A percentile compares a stretch with the other conserved stretches of the same genome.
phyloP scores from a whole-genome alignment of 1,139 yeast genomes.

The Pneumocystis jirovecii region DNA sequence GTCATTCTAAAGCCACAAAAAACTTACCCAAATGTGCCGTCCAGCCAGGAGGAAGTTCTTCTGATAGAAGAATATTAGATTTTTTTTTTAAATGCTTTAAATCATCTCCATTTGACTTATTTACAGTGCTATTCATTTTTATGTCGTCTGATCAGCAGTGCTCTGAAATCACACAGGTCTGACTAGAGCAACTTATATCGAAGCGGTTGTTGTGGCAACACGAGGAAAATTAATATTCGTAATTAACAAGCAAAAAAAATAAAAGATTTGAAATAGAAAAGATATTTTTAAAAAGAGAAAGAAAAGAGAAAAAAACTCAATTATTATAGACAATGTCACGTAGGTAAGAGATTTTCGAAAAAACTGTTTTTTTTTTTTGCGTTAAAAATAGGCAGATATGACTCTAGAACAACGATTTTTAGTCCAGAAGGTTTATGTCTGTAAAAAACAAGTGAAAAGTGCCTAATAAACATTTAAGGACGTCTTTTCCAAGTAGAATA shows the following conservation, averaged over 20 bases:
- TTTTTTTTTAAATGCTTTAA: background rate
- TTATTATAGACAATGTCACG: background rate
- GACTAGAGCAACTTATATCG: no score
- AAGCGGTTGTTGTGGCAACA: background rate
- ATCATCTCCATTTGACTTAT: background rate
- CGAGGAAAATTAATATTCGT: no score
- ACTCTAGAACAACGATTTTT: background rate
- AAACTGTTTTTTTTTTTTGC: background rate
- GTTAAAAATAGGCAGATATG: background rate
- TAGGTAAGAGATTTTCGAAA: background rate
- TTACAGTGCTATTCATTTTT: background rate
- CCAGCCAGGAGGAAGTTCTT: background rate
- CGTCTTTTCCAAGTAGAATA: slow-evolving; percentile 94
- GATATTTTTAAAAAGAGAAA: background rate
- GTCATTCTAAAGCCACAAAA: background rate
- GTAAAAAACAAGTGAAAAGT: background rate
- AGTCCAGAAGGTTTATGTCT: background rate
- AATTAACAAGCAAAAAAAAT: no score
- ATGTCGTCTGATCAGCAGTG: background rate
- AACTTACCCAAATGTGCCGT: background rate
- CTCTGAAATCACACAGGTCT: no score
- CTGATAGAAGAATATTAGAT: background rate
- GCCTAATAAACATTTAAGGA: slow-evolving; percentile 30
- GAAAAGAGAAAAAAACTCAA: background rate
- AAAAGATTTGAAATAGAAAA: background rate